These are phyloP conservation scores for Bipolaris cookei DNA, from an alignment of 2,329 filamentous ascomycete genomes.

Conservation along the genomic window DNA sequence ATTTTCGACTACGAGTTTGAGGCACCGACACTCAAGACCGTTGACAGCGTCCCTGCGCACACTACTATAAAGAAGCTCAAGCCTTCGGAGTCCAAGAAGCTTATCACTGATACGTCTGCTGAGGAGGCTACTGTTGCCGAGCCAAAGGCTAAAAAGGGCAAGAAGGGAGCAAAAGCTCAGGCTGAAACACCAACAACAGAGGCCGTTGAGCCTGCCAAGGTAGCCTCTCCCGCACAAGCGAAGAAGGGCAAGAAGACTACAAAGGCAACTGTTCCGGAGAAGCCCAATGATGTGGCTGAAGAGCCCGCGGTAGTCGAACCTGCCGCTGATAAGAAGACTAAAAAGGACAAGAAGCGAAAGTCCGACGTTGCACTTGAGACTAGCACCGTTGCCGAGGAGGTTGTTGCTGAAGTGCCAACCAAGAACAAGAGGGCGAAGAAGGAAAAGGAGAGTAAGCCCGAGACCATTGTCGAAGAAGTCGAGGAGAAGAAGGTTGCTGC, in stretches of 20 bases:
- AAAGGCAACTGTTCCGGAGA: conserved; percentile 25
- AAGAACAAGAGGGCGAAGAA: conserved; percentile 37
- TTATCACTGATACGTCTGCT: conserved; percentile 31
- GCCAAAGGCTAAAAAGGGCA: conserved; percentile 43
- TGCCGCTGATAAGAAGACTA: conserved; percentile 11
- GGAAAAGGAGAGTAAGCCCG: conserved; percentile 16
- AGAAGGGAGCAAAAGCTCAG: conserved; percentile 32
- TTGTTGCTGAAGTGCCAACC: conserved; percentile 12
- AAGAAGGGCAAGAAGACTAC: conserved; percentile 38
- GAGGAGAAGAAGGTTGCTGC: conserved; percentile 27
- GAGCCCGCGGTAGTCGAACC: conserved; percentile 12
- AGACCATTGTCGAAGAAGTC: conserved; percentile 18
- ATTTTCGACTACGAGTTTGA: conserved; percentile 86
- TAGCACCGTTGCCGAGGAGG: conserved; percentile 16
- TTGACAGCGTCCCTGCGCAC: conserved; percentile 52
- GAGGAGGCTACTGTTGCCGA: conserved; percentile 24
- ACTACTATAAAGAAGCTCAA: conserved; percentile 26
- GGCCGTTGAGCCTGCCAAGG: conserved; percentile 16
- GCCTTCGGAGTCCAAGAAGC: conserved; percentile 35
- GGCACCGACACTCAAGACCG: conserved; percentile 71
- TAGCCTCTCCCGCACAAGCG: conserved; percentile 15
- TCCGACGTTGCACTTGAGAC: conserved; percentile 25
- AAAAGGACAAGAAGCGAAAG: conserved; percentile 31
- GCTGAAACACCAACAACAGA: conserved; percentile 6
- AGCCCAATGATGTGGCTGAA: conserved; percentile 18